Evolutionary conservation across 179 eudicot species (phyloP).

Genomic region (Corrigiola litoralis): DNA sequence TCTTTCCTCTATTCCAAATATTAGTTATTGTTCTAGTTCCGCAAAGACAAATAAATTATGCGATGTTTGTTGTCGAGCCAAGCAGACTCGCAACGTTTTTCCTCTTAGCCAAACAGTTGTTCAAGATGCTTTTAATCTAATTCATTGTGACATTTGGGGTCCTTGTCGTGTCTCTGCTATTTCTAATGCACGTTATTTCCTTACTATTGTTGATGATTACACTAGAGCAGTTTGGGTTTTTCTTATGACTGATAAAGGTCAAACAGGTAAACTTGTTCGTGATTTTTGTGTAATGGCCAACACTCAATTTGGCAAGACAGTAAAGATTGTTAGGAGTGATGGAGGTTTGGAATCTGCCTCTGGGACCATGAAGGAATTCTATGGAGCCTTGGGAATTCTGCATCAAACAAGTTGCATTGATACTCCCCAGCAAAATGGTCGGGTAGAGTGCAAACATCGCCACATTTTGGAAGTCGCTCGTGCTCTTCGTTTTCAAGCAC

Average conservation of each 20-base stretch:
- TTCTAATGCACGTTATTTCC: neutral
- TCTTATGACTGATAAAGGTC: neutral
- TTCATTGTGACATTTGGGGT: conserved; percentile 2
- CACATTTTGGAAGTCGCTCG: neutral
- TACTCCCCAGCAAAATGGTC: neutral
- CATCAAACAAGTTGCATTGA: neutral
- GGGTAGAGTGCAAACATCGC: neutral
- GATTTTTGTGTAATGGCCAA: neutral
- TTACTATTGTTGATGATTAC: neutral
- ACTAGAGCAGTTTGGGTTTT: neutral
- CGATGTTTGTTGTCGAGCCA: neutral
- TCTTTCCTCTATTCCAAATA: too few species aligned
- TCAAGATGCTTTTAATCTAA: neutral
- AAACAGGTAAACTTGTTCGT: neutral
- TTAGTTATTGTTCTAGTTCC: too few species aligned
- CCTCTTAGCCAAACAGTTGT: neutral
- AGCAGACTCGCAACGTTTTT: neutral
- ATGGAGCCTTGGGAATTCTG: neutral
- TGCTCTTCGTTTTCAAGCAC: neutral
- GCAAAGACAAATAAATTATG: neutral
- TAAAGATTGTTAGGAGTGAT: neutral
- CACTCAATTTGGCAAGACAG: neutral
- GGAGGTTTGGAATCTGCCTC: neutral
- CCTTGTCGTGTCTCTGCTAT: neutral
- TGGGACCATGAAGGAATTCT: neutral